Evolutionary conservation across 164 flowering plant species (phyloP).

Genomic region (Stephania cephalantha): DNA sequence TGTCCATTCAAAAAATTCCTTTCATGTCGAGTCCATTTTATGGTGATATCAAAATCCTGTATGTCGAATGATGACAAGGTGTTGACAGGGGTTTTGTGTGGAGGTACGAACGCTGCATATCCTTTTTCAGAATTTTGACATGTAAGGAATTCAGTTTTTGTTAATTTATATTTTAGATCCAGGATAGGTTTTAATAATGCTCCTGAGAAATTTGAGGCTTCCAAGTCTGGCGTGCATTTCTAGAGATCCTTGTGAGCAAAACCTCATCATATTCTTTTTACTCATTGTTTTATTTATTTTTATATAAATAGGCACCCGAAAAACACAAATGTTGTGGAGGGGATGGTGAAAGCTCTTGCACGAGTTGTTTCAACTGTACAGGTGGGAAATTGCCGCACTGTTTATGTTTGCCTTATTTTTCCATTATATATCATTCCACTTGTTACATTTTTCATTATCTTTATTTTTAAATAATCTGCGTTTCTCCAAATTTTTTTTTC

Average conservation of each 20-base stretch:
- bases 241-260: background rate
- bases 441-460: background rate
- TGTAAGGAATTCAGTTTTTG: conserved; percentile 44
- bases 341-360: conserved; percentile 91
- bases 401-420: background rate
- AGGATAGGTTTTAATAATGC: background rate
- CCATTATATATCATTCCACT: background rate
- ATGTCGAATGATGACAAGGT: conserved; percentile 10
- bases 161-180: background rate
- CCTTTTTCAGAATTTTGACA: conserved; percentile 94
- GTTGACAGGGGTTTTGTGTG: conserved; percentile 88
- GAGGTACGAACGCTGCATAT: conserved; percentile 87
- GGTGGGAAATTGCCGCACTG: conserved; percentile 32
- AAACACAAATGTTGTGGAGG: conserved; percentile 92
- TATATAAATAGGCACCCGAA: conserved; percentile 64
- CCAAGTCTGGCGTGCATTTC: background rate
- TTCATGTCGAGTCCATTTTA: background rate
- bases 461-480: too few species aligned
- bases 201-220: background rate
- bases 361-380: conserved; percentile 87
- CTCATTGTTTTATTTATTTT: conserved; percentile 8
- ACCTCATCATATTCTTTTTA: background rate
- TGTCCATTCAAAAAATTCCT: background rate
- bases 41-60: background rate
- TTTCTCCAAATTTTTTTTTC: too few species aligned